These are phyloP conservation scores for Ogataea henricii DNA, from an alignment of 805 yeast genomes.

Conservation along the genomic window DNA sequence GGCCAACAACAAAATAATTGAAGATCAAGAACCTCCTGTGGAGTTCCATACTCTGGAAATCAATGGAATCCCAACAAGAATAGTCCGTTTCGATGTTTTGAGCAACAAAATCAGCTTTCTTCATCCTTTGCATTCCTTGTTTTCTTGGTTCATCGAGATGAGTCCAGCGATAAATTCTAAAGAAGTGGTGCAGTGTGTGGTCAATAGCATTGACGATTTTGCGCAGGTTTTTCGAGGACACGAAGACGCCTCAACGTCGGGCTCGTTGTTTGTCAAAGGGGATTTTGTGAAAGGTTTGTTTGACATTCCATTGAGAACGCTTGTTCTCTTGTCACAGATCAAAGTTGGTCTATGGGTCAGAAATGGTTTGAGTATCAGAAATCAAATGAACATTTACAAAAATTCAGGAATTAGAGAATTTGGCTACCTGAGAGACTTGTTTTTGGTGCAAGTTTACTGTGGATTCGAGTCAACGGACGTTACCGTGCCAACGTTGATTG, in stretches of 20 bases:
- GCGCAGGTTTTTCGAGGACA: slow-evolving; percentile 5
- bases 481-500: slow-evolving; percentile 57
- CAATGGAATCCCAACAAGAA: slow-evolving; percentile 24
- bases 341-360: slow-evolving; percentile 93
- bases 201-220: slow-evolving; percentile 15
- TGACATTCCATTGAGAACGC: slow-evolving; percentile 76
- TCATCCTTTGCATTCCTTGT: slow-evolving; percentile 77
- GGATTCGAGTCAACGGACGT: slow-evolving; percentile 52
- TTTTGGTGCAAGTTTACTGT: slow-evolving; percentile 65
- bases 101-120: slow-evolving; percentile 62
- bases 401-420: slow-evolving; percentile 78
- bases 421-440: slow-evolving; percentile 79
- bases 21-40: slow-evolving; percentile 30
- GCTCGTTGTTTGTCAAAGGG: neutral
- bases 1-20: slow-evolving; percentile 11
- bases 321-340: slow-evolving; percentile 80
- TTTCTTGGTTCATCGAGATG: slow-evolving; percentile 70
- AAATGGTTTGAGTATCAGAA: slow-evolving; percentile 80
- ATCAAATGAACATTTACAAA: slow-evolving; percentile 78
- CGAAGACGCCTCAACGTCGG: neutral
- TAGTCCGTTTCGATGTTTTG: slow-evolving; percentile 46
- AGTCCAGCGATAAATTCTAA: slow-evolving; percentile 29
- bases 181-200: slow-evolving; percentile 7
- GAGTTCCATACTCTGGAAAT: slow-evolving; percentile 21
- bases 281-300: slow-evolving; percentile 42